A percentile compares a stretch with the other conserved stretches of the same genome.
Conservation (phyloP, 305 asterid species). For the Ilex paraguariensis region DNA sequence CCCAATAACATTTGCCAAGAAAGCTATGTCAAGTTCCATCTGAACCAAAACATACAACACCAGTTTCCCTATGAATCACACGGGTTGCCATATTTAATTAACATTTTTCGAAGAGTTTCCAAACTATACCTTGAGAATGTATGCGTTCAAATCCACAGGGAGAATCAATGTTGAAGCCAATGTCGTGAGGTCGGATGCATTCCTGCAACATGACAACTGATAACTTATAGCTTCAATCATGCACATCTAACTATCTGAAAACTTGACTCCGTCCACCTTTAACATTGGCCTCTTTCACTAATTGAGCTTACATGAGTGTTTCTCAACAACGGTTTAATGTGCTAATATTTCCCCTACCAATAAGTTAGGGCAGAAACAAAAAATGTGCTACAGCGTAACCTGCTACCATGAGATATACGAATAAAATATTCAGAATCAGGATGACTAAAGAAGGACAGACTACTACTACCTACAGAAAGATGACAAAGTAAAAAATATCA, state of each 20-base stretch:
- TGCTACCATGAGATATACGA: no score
- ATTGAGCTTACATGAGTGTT: neutral
- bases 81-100: neutral
- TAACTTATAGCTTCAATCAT: neutral
- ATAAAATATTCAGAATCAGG: neutral
- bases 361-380: no score
- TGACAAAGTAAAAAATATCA: conserved; percentile 6
- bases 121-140: conserved; percentile 59
- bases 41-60: conserved; percentile 17
- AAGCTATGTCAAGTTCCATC: conserved; percentile 86
- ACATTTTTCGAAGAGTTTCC: conserved; percentile 1
- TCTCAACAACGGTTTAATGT: neutral
- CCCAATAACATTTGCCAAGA: conserved; percentile 51
- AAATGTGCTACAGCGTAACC: no score
- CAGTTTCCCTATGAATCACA: conserved; percentile 4
- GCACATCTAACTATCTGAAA: neutral
- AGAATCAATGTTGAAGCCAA: conserved; percentile 59
- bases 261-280: neutral
- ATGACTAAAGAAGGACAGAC: neutral
- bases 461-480: no score
- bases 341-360: no score
- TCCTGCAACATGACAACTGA: conserved; percentile 29
- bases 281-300: neutral
- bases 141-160: conserved; percentile 86
- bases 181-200: conserved; percentile 65